Conservation (phyloP, 129 eudicot genomes). For the Flaveria sonorensis region DNA sequence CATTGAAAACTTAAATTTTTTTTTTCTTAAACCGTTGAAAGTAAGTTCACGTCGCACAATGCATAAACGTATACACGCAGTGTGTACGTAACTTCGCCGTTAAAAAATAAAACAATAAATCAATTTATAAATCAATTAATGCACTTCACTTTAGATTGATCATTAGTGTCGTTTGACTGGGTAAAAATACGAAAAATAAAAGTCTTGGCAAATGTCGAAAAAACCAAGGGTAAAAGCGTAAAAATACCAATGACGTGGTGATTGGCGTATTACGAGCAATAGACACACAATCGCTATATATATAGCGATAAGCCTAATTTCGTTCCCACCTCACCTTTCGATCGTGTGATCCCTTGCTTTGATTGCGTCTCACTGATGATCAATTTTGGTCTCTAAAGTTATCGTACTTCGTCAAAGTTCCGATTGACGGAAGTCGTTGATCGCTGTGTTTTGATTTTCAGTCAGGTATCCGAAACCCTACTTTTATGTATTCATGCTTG, state of each 20-base stretch:
- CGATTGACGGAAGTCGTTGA: conserved; percentile 13
- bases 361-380: conserved; percentile 21
- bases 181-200: not conserved
- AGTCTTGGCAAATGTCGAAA: not conserved
- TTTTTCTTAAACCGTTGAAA: too few species aligned
- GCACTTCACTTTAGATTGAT: not conserved
- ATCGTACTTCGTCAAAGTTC: conserved; percentile 21
- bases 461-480: conserved; percentile 36
- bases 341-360: conserved; percentile 21
- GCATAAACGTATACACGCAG: too few species aligned
- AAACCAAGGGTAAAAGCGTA: conserved; percentile 23
- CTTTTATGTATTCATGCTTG: conserved; percentile 14
- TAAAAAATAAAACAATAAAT: too few species aligned
- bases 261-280: conserved; percentile 11
- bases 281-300: conserved; percentile 20
- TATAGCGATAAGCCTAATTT: conserved; percentile 30
- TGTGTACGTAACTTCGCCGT: too few species aligned
- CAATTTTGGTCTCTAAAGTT: conserved; percentile 11
- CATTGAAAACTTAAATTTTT: too few species aligned
- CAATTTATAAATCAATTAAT: not conserved
- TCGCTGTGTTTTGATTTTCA: conserved; percentile 18
- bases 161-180: conserved; percentile 27
- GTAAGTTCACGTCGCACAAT: too few species aligned
- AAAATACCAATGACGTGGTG: conserved; percentile 23
- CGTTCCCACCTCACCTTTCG: conserved; percentile 14